Evolutionary conservation across 2,329 filamentous ascomycete genomes (phyloP).

Genomic region (Rhynchosporium graminicola): DNA sequence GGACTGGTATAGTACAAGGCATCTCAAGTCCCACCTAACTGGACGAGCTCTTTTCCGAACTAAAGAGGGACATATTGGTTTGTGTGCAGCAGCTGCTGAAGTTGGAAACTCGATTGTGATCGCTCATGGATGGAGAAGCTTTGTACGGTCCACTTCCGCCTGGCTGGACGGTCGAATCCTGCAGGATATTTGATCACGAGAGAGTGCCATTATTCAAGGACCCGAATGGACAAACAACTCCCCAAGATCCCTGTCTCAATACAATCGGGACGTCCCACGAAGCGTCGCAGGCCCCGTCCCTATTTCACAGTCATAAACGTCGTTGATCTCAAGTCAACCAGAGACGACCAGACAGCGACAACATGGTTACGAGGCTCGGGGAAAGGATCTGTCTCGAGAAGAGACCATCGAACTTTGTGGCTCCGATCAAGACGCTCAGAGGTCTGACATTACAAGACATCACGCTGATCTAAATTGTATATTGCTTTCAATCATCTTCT

Average conservation of each 20-base stretch:
- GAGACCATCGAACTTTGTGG: too few relatives aligned
- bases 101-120: not conserved
- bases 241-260: not conserved
- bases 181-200: not conserved
- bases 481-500: too few relatives aligned
- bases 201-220: not conserved
- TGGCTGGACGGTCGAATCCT: not conserved
- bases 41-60: not conserved
- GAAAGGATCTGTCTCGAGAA: not conserved
- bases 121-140: not conserved
- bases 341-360: not conserved
- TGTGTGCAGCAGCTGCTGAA: not conserved
- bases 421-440: too few relatives aligned
- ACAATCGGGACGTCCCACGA: not conserved
- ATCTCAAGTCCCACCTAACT: not conserved
- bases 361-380: not conserved
- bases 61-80: not conserved
- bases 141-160: not conserved
- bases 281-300: not conserved
- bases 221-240: not conserved
- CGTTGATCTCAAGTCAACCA: not conserved
- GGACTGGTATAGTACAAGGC: not conserved
- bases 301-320: not conserved
- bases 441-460: too few relatives aligned
- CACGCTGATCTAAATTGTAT: too few relatives aligned